Conservation (phyloP, 495 filamentous ascomycete genomes). For the Opeltia flavorubescens region DNA sequence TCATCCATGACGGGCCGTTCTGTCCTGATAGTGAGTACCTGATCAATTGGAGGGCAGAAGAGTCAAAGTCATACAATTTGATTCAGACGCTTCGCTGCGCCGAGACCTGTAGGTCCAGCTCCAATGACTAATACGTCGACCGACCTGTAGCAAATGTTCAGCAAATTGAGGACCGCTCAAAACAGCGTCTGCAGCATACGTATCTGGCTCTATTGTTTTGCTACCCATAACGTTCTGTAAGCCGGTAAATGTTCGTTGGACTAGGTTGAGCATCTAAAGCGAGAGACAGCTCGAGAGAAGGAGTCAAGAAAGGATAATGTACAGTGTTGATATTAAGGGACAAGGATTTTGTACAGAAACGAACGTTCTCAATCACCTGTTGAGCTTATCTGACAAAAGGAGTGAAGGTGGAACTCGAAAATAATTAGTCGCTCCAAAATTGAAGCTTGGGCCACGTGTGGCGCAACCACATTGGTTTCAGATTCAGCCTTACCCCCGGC, state of each 20-base stretch:
- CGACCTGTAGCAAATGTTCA: slow-evolving; percentile 37
- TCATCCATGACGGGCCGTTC: slow-evolving; percentile 89
- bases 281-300: too few relatives aligned
- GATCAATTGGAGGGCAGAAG: slow-evolving; percentile 9
- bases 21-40: slow-evolving; percentile 21
- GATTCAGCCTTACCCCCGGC: too few relatives aligned
- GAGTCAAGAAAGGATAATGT: too few relatives aligned
- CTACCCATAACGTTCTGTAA: not conserved
- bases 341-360: too few relatives aligned
- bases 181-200: slow-evolving; percentile 18
- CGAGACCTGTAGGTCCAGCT: slow-evolving; percentile 89
- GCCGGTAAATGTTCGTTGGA: not conserved
- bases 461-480: too few relatives aligned
- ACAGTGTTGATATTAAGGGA: too few relatives aligned
- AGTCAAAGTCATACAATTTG: slow-evolving; percentile 59
- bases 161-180: not conserved
- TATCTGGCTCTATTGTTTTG: slow-evolving; percentile 21
- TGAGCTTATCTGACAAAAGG: too few relatives aligned
- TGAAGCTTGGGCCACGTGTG: too few relatives aligned
- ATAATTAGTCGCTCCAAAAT: too few relatives aligned
- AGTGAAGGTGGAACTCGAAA: too few relatives aligned
- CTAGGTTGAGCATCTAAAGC: not conserved
- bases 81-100: slow-evolving; percentile 93
- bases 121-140: slow-evolving; percentile 98
- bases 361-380: too few relatives aligned